Evolutionary conservation across 139 green algal species (phyloP).

Genomic region (Chlorella sp.): DNA sequence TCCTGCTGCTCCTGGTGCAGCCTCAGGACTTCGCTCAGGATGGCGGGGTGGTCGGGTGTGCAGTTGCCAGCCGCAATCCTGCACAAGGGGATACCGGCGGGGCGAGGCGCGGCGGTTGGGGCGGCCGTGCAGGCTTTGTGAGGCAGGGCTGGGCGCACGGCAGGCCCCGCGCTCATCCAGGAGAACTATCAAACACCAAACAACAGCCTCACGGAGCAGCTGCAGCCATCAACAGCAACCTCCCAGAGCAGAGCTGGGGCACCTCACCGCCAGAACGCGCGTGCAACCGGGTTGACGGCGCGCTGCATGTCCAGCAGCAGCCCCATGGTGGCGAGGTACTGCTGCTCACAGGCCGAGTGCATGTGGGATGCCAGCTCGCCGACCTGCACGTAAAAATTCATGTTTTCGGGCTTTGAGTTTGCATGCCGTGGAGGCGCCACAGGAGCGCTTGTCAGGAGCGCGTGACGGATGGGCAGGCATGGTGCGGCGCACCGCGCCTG

Average conservation of each 20-base stretch:
- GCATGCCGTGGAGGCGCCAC: too few species aligned
- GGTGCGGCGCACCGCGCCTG: too few species aligned
- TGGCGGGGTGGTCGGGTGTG: neutral
- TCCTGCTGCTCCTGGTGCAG: slow-evolving; percentile 4
- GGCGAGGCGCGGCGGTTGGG: neutral
- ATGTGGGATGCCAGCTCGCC: neutral
- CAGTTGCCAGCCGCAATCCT: neutral
- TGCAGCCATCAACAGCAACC: too few species aligned
- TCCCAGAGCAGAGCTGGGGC: too few species aligned
- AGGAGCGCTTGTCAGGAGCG: too few species aligned
- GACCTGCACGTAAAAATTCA: neutral
- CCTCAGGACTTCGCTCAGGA: neutral
- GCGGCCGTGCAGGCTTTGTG: too few species aligned
- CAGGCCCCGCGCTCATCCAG: too few species aligned
- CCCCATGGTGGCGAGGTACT: neutral
- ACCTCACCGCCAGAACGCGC: neutral
- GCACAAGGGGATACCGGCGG: neutral
- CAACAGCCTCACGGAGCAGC: too few species aligned
- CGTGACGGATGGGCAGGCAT: too few species aligned
- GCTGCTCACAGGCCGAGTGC: neutral
- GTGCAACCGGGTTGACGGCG: neutral
- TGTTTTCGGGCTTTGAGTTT: too few species aligned
- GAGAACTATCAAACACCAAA: too few species aligned
- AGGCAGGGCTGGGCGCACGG: too few species aligned
- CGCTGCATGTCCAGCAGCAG: neutral